phyloP scores from a whole-genome alignment of 106 monocot genomes.

The Phalaenopsis equestris region DNA sequence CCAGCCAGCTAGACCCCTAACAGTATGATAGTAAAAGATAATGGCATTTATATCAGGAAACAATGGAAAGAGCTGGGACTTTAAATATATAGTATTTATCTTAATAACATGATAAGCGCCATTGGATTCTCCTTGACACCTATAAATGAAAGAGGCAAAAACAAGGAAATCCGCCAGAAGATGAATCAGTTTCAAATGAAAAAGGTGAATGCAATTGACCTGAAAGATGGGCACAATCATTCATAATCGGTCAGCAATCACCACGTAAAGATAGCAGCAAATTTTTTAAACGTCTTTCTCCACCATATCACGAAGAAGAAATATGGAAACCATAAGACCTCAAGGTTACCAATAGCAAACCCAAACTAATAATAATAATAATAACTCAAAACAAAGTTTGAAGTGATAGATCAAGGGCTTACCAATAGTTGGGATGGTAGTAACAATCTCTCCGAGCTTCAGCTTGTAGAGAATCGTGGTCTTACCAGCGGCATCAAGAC shows the following conservation, averaged over 20 bases:
- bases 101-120: neutral
- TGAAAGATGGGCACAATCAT: neutral
- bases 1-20: no score
- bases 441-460: constrained; percentile 26
- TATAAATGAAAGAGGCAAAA: neutral
- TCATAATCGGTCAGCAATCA: neutral
- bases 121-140: neutral
- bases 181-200: neutral
- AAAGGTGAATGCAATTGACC: neutral
- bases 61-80: neutral
- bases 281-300: neutral
- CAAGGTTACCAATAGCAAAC: neutral
- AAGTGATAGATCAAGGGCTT: neutral
- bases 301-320: neutral
- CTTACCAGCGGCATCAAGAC: constrained; percentile 26
- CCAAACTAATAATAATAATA: neutral
- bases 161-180: neutral
- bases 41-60: neutral
- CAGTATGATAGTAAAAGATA: neutral
- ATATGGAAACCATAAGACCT: neutral
- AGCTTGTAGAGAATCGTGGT: constrained; percentile 28
- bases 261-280: neutral
- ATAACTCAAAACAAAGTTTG: neutral
- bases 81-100: neutral
- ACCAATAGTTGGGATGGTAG: constrained; percentile 28